phyloP scores from a whole-genome alignment of 192 early-diverging fungal genomes.

The Hyaloraphidium curvatum region DNA sequence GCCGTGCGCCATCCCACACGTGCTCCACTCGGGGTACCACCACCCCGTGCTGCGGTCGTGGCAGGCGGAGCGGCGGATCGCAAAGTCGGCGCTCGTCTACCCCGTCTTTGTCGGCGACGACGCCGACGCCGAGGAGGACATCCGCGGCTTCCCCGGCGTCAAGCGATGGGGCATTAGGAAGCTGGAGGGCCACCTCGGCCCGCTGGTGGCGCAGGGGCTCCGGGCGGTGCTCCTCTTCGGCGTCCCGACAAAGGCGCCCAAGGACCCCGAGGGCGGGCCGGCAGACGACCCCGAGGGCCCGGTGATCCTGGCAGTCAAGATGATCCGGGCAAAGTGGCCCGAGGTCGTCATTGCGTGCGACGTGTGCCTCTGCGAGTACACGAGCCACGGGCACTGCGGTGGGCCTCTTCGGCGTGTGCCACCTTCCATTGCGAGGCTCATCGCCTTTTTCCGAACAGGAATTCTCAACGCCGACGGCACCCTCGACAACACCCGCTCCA shows the following conservation, averaged over 20 bases:
- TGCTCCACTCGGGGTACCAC: conserved; percentile 78
- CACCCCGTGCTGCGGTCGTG: conserved; percentile 60
- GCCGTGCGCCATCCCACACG: conserved; percentile 33
- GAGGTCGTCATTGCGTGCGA: conserved; percentile 73
- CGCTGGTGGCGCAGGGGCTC: conserved; percentile 77
- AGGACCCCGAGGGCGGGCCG: conserved; percentile 55
- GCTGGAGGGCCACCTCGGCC: conserved; percentile 50
- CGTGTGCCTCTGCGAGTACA: conserved; percentile 93
- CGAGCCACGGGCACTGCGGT: conserved; percentile 92
- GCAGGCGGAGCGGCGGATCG: conserved; percentile 51
- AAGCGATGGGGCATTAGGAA: conserved; percentile 61
- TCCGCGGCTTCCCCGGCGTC: conserved; percentile 70
- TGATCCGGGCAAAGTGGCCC: conserved; percentile 61
- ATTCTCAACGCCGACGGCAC: conserved; percentile 40
- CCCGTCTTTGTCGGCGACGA: conserved; percentile 87
- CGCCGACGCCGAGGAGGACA: conserved; percentile 47
- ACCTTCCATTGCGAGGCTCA: no score
- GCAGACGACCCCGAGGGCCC: conserved; percentile 71
- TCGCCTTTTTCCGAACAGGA: not conserved
- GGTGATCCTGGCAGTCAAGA: conserved; percentile 60
- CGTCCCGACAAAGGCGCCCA: conserved; percentile 50
- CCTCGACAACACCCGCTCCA: conserved; percentile 60
- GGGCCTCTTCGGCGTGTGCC: no score
- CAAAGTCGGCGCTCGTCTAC: conserved; percentile 64
- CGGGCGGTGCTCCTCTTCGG: conserved; percentile 80